These are phyloP conservation scores for Mrakia hoshinonis DNA, from an alignment of 768 basidiomycete species.

Conservation along the genomic window DNA sequence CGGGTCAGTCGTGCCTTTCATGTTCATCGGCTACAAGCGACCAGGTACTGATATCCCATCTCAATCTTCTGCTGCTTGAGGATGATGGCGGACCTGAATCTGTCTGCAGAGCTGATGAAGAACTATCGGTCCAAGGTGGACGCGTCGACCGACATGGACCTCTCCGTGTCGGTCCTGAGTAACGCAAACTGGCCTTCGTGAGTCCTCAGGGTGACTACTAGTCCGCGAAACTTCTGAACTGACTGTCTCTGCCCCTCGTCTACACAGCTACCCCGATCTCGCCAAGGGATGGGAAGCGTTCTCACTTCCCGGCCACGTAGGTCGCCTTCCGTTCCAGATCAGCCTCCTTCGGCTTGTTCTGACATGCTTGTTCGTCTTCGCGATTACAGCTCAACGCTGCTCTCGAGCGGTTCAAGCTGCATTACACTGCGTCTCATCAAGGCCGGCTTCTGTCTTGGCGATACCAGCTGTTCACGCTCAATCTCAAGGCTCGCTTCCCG, in stretches of 20 bases:
- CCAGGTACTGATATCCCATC: too few relatives aligned
- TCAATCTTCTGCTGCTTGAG: background rate
- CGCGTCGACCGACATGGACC: conserved; percentile 19
- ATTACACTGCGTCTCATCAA: conserved; percentile 71
- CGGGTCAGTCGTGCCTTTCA: conserved; percentile 33
- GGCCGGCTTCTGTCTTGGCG: conserved; percentile 74
- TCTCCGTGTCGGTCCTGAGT: conserved; percentile 27
- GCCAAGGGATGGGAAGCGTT: conserved; percentile 26
- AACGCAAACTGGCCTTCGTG: conserved; percentile 29
- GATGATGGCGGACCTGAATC: conserved; percentile 28
- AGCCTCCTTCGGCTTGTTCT: background rate
- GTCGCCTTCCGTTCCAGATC: background rate
- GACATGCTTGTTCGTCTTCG: background rate
- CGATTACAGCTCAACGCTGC: conserved; percentile 26
- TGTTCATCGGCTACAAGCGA: too few relatives aligned
- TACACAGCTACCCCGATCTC: conserved; percentile 16
- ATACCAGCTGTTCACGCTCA: conserved; percentile 74
- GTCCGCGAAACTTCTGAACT: too few relatives aligned
- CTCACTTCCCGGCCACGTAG: conserved; percentile 6
- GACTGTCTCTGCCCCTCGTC: background rate
- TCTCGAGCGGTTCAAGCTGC: conserved; percentile 54
- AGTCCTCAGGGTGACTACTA: background rate
- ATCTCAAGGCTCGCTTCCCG: conserved; percentile 59
- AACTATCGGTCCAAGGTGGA: conserved; percentile 12
- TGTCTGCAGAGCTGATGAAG: conserved; percentile 28